Base-by-base conservation (phyloP, 2,329 filamentous ascomycete species). In the Ophiocordyceps camponoti-floridani region DNA sequence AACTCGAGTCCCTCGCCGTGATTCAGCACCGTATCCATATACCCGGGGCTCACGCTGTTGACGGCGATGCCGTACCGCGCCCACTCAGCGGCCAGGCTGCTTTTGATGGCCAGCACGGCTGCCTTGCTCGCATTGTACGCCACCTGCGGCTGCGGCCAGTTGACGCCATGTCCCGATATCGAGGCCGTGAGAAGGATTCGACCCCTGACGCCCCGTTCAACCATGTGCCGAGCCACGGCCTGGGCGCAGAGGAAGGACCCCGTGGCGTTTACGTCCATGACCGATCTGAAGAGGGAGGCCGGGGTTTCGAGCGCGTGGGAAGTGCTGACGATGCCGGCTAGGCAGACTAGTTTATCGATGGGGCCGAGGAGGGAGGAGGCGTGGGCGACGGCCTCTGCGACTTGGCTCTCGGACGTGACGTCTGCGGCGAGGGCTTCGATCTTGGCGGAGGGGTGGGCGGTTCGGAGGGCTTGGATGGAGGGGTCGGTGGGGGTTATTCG, bases 11-110 rank as follows among this genome's bases (percentile, higher is more conserved):
- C 73, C 8, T 71, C 68, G 0, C 79, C 78, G 47, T 77, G 77
- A 53, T 85, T 87, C 42, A 87, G 60, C 12, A 84, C 73, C 0
- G 81, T 85, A 53, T 84, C 81, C 76, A 86, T 84, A 52, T 87
- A 87, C 0, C 82, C 82, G 0, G 83, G 83, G 37, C 70, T 77
- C 41, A 88, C 68, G 16, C 68, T 74, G 52, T 88, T 87, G 5
- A 82, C 77, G 3, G 79, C 62, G 48, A 88, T 83, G 0, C 83
- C 82, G 55, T 79, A 70, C 1, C 65, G 61, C 1, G 77, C 78
- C 82, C 82, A 87, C 58, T 88, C 83, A 0, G 77, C 80, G 0
- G 82, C 82, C 14, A 87, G 60, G 33, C 68, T 77, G 49, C 70
- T 74, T 43, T 75, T 77, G 51, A 86, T 57, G 43, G 74, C 71